A percentile compares a stretch with the other conserved stretches of the same genome.
Evolutionary conservation across 306 rosid species (phyloP).

Genomic region (Psophocarpus tetragonolobus): DNA sequence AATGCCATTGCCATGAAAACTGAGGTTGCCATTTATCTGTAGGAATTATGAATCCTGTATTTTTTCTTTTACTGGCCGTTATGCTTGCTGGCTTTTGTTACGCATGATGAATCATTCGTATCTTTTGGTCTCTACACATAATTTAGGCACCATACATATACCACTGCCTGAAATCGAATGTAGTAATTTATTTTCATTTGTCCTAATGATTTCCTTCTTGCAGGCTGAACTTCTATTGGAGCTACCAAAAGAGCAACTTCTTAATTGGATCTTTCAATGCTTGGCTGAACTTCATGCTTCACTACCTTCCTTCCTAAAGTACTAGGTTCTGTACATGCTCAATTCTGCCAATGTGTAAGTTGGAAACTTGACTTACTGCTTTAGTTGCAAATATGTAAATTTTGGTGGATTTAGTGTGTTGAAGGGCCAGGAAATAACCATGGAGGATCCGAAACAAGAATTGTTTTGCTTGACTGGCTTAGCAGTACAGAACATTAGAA

Average conservation of each 20-base stretch:
- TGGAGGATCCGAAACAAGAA: slow-evolving; percentile 24
- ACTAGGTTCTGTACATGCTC: slow-evolving; percentile 41
- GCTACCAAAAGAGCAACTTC: slow-evolving; percentile 91
- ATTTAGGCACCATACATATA: background rate
- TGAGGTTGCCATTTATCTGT: slow-evolving; percentile 26
- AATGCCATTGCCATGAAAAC: background rate
- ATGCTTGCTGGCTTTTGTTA: background rate
- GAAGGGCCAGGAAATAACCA: slow-evolving; percentile 13
- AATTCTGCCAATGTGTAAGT: slow-evolving; percentile 20
- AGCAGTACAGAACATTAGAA: slow-evolving; percentile 21
- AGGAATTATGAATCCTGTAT: background rate
- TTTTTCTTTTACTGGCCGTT: background rate
- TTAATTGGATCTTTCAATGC: slow-evolving; percentile 92
- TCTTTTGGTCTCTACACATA: background rate
- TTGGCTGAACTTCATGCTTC: slow-evolving; percentile 91
- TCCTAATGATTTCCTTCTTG: slow-evolving; percentile 30
- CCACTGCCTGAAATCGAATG: background rate
- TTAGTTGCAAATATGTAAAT: slow-evolving; percentile 3
- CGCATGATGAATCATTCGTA: background rate
- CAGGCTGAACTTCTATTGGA: slow-evolving; percentile 96
- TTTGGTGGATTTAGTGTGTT: background rate
- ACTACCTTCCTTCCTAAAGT: slow-evolving; percentile 80
- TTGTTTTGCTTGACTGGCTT: slow-evolving; percentile 28
- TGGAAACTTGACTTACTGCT: slow-evolving; percentile 21
- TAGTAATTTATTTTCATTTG: background rate